Percentiles rank a stretch among this genome's conserved stretches.
These are phyloP conservation scores for Trichomonas tenax DNA, from an alignment of 208 protist species.

Conservation along the genomic window DNA sequence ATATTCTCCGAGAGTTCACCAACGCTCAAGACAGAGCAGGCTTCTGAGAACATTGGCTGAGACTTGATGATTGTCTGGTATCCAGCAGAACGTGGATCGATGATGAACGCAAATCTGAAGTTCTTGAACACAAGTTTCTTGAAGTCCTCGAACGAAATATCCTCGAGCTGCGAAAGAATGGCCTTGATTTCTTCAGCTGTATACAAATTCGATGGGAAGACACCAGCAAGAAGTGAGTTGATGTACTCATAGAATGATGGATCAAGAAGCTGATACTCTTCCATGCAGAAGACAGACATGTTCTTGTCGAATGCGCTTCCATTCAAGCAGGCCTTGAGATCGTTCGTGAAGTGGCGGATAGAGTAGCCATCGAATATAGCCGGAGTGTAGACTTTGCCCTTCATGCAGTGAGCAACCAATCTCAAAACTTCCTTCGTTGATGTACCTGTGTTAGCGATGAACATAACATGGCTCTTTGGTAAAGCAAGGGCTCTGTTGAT, in stretches of 20 bases:
- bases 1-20: not conserved
- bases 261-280: not conserved
- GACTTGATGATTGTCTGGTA: not conserved
- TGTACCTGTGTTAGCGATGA: not conserved
- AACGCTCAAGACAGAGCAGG: not conserved
- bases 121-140: not conserved
- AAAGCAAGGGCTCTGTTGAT: not conserved
- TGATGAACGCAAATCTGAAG: not conserved
- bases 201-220: not conserved
- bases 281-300: not conserved
- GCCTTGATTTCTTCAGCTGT: not conserved
- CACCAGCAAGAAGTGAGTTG: not conserved
- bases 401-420: not conserved
- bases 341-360: not conserved
- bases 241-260: not conserved
- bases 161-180: not conserved
- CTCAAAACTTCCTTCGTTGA: not conserved
- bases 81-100: not conserved
- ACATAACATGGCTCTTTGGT: not conserved
- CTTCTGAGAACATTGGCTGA: not conserved
- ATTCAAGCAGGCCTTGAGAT: not conserved
- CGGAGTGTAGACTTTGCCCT: not conserved
- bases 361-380: constrained; percentile 5
- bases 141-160: not conserved
- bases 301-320: not conserved